Evolutionary conservation across 805 yeast genomes (phyloP).

Genomic region (Wickerhamiella musiphila): DNA sequence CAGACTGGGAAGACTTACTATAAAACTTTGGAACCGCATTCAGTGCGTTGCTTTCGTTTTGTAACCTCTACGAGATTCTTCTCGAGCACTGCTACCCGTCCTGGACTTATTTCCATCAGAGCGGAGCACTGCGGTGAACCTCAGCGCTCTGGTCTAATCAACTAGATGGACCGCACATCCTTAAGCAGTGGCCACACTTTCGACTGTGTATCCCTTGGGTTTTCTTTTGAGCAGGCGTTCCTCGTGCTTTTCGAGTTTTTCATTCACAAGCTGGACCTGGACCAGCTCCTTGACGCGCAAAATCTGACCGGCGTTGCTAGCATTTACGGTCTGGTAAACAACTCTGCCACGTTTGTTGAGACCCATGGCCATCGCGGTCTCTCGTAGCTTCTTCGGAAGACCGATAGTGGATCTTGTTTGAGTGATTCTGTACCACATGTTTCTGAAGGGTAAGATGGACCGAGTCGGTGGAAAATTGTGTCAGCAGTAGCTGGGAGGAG

Average conservation of each 20-base stretch:
- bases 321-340: constrained; percentile 54
- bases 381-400: constrained; percentile 48
- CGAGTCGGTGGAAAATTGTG: no score
- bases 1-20: no score
- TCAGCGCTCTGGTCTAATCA: no score
- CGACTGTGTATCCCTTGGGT: constrained; percentile 20
- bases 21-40: no score
- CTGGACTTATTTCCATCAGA: no score
- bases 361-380: constrained; percentile 56
- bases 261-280: constrained; percentile 54
- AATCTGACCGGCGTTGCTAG: constrained; percentile 72
- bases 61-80: no score
- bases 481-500: no score
- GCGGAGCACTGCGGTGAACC: no score
- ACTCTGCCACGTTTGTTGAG: constrained; percentile 56
- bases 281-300: constrained; percentile 74
- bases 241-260: constrained; percentile 32
- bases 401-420: constrained; percentile 76
- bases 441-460: neutral
- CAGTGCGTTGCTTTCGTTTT: no score
- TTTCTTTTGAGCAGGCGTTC: constrained; percentile 18
- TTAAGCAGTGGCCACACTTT: neutral
- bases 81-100: no score
- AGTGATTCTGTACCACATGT: constrained; percentile 33
- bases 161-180: neutral